Base-by-base conservation (phyloP, 2,329 filamentous ascomycete species). In the Ophiostoma ulmi region DNA sequence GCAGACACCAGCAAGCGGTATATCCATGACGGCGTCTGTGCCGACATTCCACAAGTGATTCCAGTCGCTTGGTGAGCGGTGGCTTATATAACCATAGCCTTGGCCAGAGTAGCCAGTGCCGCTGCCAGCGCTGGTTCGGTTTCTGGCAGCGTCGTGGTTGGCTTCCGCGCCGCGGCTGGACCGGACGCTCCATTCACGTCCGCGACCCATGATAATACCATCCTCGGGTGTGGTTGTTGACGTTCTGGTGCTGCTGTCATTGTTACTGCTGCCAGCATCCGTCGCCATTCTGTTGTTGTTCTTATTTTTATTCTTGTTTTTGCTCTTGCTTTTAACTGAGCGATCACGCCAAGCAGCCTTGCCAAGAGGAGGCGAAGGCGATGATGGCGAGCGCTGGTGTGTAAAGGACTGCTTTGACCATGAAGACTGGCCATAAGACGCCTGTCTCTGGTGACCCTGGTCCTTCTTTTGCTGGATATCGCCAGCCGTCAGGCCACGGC, bases 21-120 rank as follows among this genome's bases (percentile, higher is more conserved):
- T 90, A 81, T 99, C 95, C 91, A 99, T 91, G 8, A 98, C 95
- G 1, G 93, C 95, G 83, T 99, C 95, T 0, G 95, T 99, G 22
- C 95, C 93, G 75, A 92, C 89, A 76, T 89, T 93, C 95, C 95
- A 99, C 22, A 97, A 85, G 72, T 84, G 86, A 76, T 85, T 89
- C 94, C 95, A 98, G 77, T 93, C 71, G 26, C 64, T 86, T 74
- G 86, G 75, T 71, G 61, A 67, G 10, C 63, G 31, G 1, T 14
- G 48, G 22, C 69, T 67, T 17, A 35, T 55, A 11, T 64, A 35
- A 20, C 63, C 31, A 26, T 35, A 35, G 20, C 68, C 68, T 14
- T 70, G 52, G 36, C 31, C 44, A 1, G 55, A 39, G 20, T 8
- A 35, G 58, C 38, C 22, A 35, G 41, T 44, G 2, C 73, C 72